Conservation (phyloP, 208 protist species). For the Phytomonas francai region DNA sequence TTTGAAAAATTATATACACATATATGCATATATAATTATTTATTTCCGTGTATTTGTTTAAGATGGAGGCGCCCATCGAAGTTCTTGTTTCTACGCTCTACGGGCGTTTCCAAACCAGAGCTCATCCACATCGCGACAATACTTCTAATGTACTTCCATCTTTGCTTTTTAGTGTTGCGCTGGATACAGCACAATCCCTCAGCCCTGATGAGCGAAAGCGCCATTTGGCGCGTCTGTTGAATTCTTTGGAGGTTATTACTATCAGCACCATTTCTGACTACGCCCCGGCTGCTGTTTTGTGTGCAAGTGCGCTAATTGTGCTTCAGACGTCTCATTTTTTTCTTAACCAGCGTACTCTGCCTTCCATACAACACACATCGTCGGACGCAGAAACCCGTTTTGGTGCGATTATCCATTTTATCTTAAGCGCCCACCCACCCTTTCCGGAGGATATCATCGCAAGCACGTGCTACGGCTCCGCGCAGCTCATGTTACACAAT, state of each 20-base stretch:
- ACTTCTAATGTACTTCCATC: too few relatives aligned
- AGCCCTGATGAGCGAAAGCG: too few relatives aligned
- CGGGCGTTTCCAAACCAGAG: neutral
- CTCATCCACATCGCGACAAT: too few relatives aligned
- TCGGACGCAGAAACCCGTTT: conserved; percentile 6
- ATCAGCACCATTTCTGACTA: too few relatives aligned
- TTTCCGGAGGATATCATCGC: conserved; percentile 23
- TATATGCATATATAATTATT: conserved; percentile 14
- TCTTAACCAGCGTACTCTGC: too few relatives aligned
- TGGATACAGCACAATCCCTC: neutral
- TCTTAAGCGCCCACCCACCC: conserved; percentile 36
- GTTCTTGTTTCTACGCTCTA: neutral
- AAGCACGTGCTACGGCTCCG: conserved; percentile 35
- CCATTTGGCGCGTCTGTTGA: too few relatives aligned
- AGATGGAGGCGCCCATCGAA: neutral
- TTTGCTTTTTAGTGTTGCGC: neutral
- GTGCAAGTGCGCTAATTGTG: neutral
- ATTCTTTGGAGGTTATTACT: too few relatives aligned
- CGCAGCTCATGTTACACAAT: conserved; percentile 25
- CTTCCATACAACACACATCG: too few relatives aligned
- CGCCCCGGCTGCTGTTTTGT: neutral
- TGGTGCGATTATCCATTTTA: conserved; percentile 21
- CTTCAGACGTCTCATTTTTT: too few relatives aligned
- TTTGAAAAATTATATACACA: neutral
- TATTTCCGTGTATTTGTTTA: neutral